Percentiles rank a stretch among this genome's conserved stretches.
phyloP scores from a whole-genome alignment of 306 rosid species.

The Astragalus glycyphyllos region DNA sequence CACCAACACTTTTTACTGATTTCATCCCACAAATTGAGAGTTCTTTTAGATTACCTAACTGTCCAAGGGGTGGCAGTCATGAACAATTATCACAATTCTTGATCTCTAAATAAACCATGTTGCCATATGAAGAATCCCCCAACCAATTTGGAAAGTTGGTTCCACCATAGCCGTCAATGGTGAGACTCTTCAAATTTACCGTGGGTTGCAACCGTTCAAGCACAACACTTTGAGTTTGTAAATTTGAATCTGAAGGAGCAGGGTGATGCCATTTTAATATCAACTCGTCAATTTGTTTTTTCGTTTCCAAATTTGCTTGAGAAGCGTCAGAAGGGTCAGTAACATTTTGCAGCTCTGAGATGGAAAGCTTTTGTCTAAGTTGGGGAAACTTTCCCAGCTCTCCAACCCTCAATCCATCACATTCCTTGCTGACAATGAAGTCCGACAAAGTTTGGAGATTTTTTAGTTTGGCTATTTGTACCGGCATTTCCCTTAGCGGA shows the following conservation, averaged over 20 bases:
- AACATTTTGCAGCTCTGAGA: slow-evolving; percentile 33
- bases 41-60: too few species aligned
- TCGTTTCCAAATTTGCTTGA: slow-evolving; percentile 22
- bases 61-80: not conserved
- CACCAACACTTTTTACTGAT: too few species aligned
- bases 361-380: slow-evolving; percentile 15
- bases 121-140: not conserved
- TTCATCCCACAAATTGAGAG: too few species aligned
- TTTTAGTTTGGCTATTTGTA: slow-evolving; percentile 15
- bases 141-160: slow-evolving; percentile 25
- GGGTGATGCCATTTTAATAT: not conserved
- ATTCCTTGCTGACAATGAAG: slow-evolving; percentile 17
- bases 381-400: not conserved
- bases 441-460: slow-evolving; percentile 9
- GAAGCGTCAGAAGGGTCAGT: not conserved
- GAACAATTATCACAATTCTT: not conserved
- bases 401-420: not conserved
- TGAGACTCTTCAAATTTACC: slow-evolving; percentile 30
- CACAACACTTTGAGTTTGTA: not conserved
- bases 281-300: not conserved
- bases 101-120: not conserved
- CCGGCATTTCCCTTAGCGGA: not conserved
- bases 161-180: slow-evolving; percentile 31
- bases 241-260: not conserved
- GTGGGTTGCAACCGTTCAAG: slow-evolving; percentile 30